phyloP scores from a whole-genome alignment of 495 filamentous ascomycete species.

The Penicillium paradoxum region DNA sequence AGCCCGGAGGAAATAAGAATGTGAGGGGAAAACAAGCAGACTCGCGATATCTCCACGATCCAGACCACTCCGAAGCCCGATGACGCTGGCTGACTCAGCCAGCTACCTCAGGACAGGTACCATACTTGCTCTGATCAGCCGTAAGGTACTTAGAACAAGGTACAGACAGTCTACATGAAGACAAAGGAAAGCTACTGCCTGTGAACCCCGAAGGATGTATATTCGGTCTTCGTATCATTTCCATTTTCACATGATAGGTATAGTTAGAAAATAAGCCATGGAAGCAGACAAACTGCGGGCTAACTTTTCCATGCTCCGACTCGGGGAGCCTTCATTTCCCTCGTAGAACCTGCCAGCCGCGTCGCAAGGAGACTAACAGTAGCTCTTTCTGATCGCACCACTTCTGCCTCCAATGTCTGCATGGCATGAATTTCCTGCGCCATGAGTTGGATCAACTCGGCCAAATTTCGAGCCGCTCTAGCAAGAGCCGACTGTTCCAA shows the following conservation, averaged over 20 bases:
- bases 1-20: not conserved
- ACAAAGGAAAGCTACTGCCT: too few species aligned
- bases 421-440: slow-evolving; percentile 41
- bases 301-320: slow-evolving; percentile 22
- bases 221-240: not conserved
- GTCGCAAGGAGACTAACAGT: slow-evolving; percentile 34
- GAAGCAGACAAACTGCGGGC: not conserved
- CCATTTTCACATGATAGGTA: not conserved
- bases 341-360: slow-evolving; percentile 18
- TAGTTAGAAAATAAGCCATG: not conserved
- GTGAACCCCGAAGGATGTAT: too few species aligned
- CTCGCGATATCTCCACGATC: not conserved
- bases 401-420: slow-evolving; percentile 36
- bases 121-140: not conserved
- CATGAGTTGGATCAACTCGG: slow-evolving; percentile 36
- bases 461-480: slow-evolving; percentile 25
- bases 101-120: not conserved
- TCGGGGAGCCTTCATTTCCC: slow-evolving; percentile 6
- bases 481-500: slow-evolving; percentile 33
- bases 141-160: not conserved
- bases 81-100: not conserved
- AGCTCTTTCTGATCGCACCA: slow-evolving; percentile 34
- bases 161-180: not conserved
- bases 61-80: not conserved
- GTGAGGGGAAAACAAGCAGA: not conserved